These are phyloP conservation scores for Tulasnella sp. DNA, from an alignment of 768 basidiomycete genomes.

Conservation along the genomic window DNA sequence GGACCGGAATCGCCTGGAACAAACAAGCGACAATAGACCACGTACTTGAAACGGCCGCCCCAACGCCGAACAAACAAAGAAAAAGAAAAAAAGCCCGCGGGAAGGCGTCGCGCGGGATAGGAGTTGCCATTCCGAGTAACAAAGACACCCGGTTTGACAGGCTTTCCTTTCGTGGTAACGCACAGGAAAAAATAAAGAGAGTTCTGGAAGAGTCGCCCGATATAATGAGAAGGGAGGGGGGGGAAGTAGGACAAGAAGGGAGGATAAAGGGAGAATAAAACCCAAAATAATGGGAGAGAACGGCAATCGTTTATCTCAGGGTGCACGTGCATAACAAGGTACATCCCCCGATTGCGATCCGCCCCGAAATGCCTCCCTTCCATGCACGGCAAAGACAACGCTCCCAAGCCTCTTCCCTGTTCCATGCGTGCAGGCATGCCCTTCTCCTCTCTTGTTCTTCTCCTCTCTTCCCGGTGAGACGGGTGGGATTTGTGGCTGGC, in stretches of 20 bases:
- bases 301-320: constrained; percentile 20
- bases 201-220: constrained; percentile 21
- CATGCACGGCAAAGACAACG: neutral
- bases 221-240: constrained; percentile 13
- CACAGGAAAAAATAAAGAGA: neutral
- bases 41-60: neutral
- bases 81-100: neutral
- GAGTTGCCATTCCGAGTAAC: neutral
- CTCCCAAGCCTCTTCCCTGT: neutral
- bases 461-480: neutral
- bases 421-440: too few relatives aligned
- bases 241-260: neutral
- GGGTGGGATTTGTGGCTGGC: neutral
- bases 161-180: neutral
- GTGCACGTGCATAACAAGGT: constrained; percentile 10
- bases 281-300: neutral
- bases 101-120: neutral
- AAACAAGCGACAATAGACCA: neutral
- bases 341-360: constrained; percentile 4
- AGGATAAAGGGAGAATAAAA: neutral
- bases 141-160: neutral
- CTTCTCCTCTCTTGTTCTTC: neutral
- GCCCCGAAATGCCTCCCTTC: neutral
- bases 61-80: neutral
- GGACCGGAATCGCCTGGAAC: neutral